Base-by-base conservation (phyloP, 75 land plant genomes). In the Adiantum capillusveneris region DNA sequence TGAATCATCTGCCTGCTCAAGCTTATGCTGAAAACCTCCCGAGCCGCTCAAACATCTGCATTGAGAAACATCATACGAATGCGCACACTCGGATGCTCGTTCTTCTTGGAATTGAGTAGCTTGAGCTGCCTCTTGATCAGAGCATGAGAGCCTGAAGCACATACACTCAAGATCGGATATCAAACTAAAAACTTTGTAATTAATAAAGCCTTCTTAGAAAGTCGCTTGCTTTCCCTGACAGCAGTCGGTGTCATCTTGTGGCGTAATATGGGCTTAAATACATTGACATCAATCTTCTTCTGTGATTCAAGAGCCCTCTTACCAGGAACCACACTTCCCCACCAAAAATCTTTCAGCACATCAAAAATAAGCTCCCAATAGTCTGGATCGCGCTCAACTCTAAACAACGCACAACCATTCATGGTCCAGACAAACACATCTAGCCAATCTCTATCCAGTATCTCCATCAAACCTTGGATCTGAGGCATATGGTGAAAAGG, bases 401-500 rank as follows among this genome's bases (percentile, higher is more conserved):
- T 78, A 30, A 85, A 89, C 22, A 85, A 44, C 6, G 84, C 68
- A 70, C 98, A 89, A 20, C 87, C 96, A 63, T 76, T 88, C 26
- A 77, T 72, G 16, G 86, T 88, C 97, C 97, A 92, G 52, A 93
- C 84, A 58, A 85, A 93, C 44, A 93, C 62, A 62, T 93, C 98
- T 31, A 81, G 79, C 95, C 90, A 89, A 2, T 86, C 90, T 39
- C 87, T 65, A 56, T 74, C 85, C 59, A 84, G 64, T 25, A 86
- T 84, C 77, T 86, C 90, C 67, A 86, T 67, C 53, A 77, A 76
- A 11, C 90, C 90, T 48, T 86, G 90, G n/a, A 80, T 68, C 46
- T 86, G 90, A 16, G 90, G 98, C 79, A 93, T 83, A 74, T 89
- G 85, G 72, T 93, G 89, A 64, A 80, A 75, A 11, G 98, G 98